These are phyloP conservation scores for Takakia lepidozioides DNA, from an alignment of 225 moss, liverwort and hornwort species.

Conservation along the genomic window DNA sequence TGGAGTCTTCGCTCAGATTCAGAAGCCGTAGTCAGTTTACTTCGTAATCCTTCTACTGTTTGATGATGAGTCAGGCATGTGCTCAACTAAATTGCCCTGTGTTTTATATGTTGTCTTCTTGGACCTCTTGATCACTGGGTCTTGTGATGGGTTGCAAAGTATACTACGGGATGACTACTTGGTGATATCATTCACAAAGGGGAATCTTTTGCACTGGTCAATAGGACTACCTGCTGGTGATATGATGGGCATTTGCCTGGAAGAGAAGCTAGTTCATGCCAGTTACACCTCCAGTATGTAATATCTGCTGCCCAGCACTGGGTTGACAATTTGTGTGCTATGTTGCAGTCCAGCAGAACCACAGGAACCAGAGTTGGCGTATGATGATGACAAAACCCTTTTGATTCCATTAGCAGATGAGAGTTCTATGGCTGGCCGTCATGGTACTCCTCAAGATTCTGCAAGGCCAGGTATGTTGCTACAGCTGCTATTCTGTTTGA, in stretches of 20 bases:
- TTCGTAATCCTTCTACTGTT: no score
- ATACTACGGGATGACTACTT: no score
- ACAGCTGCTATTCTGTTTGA: not conserved
- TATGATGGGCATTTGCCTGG: not conserved
- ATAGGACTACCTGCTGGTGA: not conserved
- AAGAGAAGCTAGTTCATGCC: no score
- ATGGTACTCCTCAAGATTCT: constrained; percentile 29
- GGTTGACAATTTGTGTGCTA: constrained; percentile 3
- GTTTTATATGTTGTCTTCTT: not conserved
- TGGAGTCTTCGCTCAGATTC: not conserved
- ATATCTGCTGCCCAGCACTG: no score
- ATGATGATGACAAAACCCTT: constrained; percentile 49
- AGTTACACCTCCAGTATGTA: no score
- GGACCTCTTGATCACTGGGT: no score
- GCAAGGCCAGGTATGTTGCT: constrained; percentile 54
- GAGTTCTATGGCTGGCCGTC: constrained; percentile 57
- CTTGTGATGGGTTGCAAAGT: no score
- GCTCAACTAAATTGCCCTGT: not conserved
- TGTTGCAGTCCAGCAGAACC: constrained; percentile 89
- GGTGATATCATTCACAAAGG: no score
- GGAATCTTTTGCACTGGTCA: no score
- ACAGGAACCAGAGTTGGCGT: constrained; percentile 45
- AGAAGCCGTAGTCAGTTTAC: no score
- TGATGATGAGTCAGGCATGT: not conserved
- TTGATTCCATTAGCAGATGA: constrained; percentile 88